Evolutionary conservation across 768 basidiomycete species (phyloP).

Genomic region (Agrocybe chaxingu): DNA sequence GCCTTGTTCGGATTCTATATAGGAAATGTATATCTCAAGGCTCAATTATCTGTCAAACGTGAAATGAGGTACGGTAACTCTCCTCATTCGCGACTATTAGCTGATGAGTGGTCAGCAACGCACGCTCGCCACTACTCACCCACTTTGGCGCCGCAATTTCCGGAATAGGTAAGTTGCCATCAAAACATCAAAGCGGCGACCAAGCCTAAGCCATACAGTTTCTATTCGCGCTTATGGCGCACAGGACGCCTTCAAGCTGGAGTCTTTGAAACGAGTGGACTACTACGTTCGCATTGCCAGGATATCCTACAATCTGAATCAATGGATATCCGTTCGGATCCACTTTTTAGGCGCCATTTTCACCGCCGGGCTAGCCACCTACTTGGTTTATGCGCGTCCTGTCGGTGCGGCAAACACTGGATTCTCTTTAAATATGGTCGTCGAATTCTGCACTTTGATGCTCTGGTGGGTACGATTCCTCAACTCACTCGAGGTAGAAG

Average conservation of each 20-base stretch:
- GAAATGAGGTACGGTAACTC: constrained; percentile 25
- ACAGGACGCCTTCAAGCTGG: constrained; percentile 40
- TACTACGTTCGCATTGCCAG: constrained; percentile 43
- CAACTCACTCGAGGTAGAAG: constrained; percentile 43
- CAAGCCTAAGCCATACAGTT: constrained; percentile 18
- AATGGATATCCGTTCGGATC: constrained; percentile 47
- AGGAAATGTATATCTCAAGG: constrained; percentile 38
- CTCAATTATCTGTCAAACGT: constrained; percentile 41
- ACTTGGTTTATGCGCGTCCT: constrained; percentile 45
- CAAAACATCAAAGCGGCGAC: not conserved
- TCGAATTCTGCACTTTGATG: constrained; percentile 54
- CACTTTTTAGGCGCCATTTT: constrained; percentile 58
- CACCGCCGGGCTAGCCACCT: constrained; percentile 49
- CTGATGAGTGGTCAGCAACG: constrained; percentile 12
- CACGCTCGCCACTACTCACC: constrained; percentile 15
- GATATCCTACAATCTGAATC: constrained; percentile 46
- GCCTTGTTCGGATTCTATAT: constrained; percentile 37
- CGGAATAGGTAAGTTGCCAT: constrained; percentile 40
- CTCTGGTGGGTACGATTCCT: constrained; percentile 43
- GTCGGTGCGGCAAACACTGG: constrained; percentile 42
- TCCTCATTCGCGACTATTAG: not conserved
- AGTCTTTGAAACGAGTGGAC: constrained; percentile 50
- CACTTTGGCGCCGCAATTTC: constrained; percentile 37
- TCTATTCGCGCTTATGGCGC: constrained; percentile 66
- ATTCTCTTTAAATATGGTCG: constrained; percentile 57